Evolutionary conservation across 2,329 filamentous ascomycete genomes (phyloP).

Genomic region (Dactylellina drechsleri): DNA sequence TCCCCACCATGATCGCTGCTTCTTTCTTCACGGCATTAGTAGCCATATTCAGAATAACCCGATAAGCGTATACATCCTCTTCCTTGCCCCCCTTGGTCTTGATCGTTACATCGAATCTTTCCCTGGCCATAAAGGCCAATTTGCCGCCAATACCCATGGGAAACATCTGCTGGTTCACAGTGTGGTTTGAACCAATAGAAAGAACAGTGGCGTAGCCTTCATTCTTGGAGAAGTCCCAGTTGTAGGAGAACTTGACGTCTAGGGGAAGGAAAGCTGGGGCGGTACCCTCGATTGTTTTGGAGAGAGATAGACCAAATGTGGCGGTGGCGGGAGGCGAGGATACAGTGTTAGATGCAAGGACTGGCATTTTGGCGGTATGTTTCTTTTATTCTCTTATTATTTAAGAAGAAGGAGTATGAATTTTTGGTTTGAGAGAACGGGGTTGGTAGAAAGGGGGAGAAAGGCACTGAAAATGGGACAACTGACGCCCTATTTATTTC

Average conservation of each 20-base stretch:
- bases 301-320: constrained; percentile 49
- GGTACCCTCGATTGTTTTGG: constrained; percentile 29
- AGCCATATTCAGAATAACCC: constrained; percentile 51
- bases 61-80: constrained; percentile 45
- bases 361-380: constrained; percentile 38
- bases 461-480: no score
- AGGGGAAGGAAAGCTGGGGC: constrained; percentile 38
- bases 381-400: neutral
- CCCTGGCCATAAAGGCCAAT: constrained; percentile 44
- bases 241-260: constrained; percentile 43
- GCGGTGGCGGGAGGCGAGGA: constrained; percentile 29
- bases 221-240: constrained; percentile 44
- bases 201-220: constrained; percentile 39
- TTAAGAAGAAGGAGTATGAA: no score
- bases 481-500: no score
- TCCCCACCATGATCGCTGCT: constrained; percentile 46
- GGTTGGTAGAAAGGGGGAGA: no score
- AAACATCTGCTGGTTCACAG: constrained; percentile 32
- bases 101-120: constrained; percentile 34
- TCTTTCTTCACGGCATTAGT: constrained; percentile 17
- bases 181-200: constrained; percentile 37
- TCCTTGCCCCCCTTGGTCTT: neutral
- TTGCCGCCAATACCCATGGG: constrained; percentile 35
- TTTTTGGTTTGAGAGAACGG: no score
- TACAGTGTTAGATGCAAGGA: constrained; percentile 11